Conservation (phyloP, 306 rosid species). For the Castanea crenata region DNA sequence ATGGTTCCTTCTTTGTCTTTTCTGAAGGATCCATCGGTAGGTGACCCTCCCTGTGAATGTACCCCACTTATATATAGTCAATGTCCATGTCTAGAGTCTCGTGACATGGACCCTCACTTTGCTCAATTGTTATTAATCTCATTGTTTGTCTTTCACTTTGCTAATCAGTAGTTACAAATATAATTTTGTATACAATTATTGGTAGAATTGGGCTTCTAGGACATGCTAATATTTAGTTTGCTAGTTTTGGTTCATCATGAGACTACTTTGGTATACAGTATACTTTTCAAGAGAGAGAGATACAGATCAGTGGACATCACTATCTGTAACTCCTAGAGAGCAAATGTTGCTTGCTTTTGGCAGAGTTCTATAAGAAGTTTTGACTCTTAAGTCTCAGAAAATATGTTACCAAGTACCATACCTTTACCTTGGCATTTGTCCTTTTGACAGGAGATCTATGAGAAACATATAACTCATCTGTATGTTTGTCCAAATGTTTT, state of each 20-base stretch:
- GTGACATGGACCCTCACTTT: neutral
- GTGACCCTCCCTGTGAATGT: constrained; percentile 19
- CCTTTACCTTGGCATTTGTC: neutral
- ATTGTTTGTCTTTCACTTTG: neutral
- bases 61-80: neutral
- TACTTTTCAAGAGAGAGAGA: neutral
- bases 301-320: neutral
- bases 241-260: neutral
- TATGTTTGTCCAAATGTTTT: neutral
- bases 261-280: neutral
- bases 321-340: neutral
- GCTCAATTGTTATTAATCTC: neutral
- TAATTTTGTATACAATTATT: neutral
- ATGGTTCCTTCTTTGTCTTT: constrained; percentile 73
- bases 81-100: neutral
- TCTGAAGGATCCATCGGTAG: constrained; percentile 73
- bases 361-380: neutral
- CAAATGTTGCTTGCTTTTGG: neutral
- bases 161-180: neutral
- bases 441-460: neutral
- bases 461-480: neutral
- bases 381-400: neutral
- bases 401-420: neutral
- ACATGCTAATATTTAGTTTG: neutral
- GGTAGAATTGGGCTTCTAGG: neutral